A percentile compares a stretch with the other conserved stretches of the same genome.
phyloP scores from a whole-genome alignment of 176 grass and related monocot genomes.

The Carex kokanica region DNA sequence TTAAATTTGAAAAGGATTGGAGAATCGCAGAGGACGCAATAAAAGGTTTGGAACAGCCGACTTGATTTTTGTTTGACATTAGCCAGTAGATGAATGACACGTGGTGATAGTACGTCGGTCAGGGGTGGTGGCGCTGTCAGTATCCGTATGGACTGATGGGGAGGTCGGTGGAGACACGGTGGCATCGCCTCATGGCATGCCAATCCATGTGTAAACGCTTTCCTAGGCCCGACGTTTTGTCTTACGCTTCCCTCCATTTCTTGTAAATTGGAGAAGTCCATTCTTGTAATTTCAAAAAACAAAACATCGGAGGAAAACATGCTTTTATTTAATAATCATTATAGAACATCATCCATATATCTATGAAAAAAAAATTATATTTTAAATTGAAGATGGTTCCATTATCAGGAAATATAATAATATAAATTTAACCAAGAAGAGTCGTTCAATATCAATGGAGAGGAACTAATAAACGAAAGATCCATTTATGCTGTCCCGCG shows the following conservation, averaged over 20 bases:
- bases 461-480: background rate
- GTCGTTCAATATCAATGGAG: background rate
- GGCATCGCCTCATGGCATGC: conserved; percentile 18
- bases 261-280: background rate
- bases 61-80: background rate
- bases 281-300: too few species aligned
- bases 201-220: conserved; percentile 11
- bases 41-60: background rate
- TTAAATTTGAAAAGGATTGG: too few species aligned
- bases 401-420: background rate
- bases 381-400: background rate
- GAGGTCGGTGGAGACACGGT: conserved; percentile 31
- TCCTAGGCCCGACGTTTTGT: background rate
- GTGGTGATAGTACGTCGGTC: background rate
- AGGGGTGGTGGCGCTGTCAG: background rate
- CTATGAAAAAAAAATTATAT: background rate
- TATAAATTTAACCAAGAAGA: background rate
- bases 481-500: background rate
- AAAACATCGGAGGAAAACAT: too few species aligned
- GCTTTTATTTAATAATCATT: too few species aligned
- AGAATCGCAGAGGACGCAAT: background rate
- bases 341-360: background rate
- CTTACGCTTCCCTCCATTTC: background rate
- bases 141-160: conserved; percentile 7
- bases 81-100: conserved; percentile 16